Percentiles rank a stretch among this genome's conserved stretches.
Evolutionary conservation across 768 basidiomycete species (phyloP).

Genomic region (Leccinum obscurum): DNA sequence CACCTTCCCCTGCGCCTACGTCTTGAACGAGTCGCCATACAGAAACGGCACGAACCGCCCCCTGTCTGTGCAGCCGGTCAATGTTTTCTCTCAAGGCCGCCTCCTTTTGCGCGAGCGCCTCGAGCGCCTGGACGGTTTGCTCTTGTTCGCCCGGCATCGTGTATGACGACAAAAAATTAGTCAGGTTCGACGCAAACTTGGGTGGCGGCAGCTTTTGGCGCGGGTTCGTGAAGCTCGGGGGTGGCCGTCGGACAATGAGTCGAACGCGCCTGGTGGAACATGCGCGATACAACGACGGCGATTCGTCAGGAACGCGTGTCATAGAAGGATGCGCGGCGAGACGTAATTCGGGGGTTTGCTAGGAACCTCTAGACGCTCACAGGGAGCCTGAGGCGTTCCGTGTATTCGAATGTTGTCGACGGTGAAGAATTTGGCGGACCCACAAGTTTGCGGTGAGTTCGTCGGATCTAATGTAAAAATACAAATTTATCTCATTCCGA

Average conservation of each 20-base stretch:
- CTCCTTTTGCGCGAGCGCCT: conserved; percentile 41
- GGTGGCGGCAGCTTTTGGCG: conserved; percentile 60
- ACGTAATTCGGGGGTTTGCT: conserved; percentile 11
- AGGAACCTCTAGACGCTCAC: conserved; percentile 17
- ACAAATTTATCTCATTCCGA: too few species aligned
- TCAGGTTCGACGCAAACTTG: conserved; percentile 53
- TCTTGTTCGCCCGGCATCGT: conserved; percentile 51
- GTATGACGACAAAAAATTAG: conserved; percentile 63
- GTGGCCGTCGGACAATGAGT: conserved; percentile 65
- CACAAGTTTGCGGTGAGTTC: too few species aligned
- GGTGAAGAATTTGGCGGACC: too few species aligned
- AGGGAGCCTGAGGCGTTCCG: too few species aligned
- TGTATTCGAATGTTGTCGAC: too few species aligned
- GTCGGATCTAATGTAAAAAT: too few species aligned
- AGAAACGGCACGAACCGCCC: conserved; percentile 48
- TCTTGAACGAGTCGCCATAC: conserved; percentile 29
- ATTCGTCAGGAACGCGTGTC: not conserved
- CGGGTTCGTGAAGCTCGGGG: conserved; percentile 62
- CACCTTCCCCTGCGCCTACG: conserved; percentile 3
- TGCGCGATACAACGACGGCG: conserved; percentile 12
- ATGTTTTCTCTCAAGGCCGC: conserved; percentile 45
- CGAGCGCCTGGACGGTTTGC: conserved; percentile 40
- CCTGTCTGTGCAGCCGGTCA: conserved; percentile 46
- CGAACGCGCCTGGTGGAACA: conserved; percentile 57
- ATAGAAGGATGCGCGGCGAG: not conserved